Evolutionary conservation across 805 yeast species (phyloP).

Genomic region (Zygosaccharomyces lentus): DNA sequence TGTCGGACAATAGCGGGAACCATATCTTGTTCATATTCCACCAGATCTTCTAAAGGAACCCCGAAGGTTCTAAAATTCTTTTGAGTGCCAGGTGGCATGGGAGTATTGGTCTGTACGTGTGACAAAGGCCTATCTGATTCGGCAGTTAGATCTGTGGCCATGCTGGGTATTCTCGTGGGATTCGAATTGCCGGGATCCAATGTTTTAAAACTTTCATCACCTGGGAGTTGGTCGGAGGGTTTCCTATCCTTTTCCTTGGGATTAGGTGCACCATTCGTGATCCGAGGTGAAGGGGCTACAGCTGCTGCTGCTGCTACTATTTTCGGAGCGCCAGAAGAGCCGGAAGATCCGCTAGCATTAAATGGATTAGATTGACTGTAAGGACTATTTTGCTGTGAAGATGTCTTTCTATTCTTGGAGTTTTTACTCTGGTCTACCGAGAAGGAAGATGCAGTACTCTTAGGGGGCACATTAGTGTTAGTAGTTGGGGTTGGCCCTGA

Average conservation of each 20-base stretch:
- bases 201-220: constrained; percentile 16
- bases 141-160: constrained; percentile 25
- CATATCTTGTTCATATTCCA: constrained; percentile 80
- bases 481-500: constrained; percentile 24
- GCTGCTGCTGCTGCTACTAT: constrained; percentile 8
- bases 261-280: constrained; percentile 4
- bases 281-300: constrained; percentile 10
- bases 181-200: constrained; percentile 30
- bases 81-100: constrained; percentile 38
- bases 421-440: constrained; percentile 31
- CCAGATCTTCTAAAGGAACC: constrained; percentile 68
- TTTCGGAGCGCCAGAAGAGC: constrained; percentile 9
- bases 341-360: constrained; percentile 9
- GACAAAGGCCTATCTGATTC: constrained; percentile 33
- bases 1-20: constrained; percentile 88
- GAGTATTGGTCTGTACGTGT: constrained; percentile 30
- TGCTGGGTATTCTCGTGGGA: constrained; percentile 23
- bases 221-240: background rate
- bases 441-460: constrained; percentile 25
- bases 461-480: constrained; percentile 16
- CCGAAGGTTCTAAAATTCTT: constrained; percentile 63
- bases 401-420: constrained; percentile 32
- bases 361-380: constrained; percentile 20
- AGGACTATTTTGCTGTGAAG: constrained; percentile 36
- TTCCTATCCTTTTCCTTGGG: constrained; percentile 1